Percentiles rank a stretch among this genome's conserved stretches.
phyloP scores from a whole-genome alignment of 2,329 filamentous ascomycete species.

The Botrytis medusae region DNA sequence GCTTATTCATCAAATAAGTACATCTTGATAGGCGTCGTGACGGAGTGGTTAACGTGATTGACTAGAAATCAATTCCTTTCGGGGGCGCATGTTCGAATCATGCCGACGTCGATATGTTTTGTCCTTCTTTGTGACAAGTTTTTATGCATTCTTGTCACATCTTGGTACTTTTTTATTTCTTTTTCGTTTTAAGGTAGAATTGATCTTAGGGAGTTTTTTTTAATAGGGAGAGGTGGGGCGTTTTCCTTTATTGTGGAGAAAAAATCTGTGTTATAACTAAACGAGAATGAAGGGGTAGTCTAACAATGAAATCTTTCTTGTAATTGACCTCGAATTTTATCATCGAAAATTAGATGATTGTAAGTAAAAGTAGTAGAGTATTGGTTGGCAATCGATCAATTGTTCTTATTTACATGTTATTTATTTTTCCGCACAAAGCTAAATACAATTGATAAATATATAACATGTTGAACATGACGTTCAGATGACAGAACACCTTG shows the following conservation, averaged over 20 bases:
- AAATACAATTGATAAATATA: background rate
- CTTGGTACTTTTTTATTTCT: no score
- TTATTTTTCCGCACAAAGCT: rapidly evolving
- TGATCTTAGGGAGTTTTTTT: background rate
- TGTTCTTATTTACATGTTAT: background rate
- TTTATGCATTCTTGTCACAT: no score
- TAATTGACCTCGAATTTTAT: background rate
- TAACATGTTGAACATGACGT: background rate
- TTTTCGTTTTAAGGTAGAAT: background rate
- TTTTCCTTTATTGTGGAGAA: background rate
- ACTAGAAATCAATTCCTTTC: constrained; percentile 20
- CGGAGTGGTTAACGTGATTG: constrained; percentile 19
- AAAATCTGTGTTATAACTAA: background rate
- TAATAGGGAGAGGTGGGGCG: background rate
- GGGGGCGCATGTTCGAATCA: constrained; percentile 19
- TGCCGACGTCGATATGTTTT: background rate
- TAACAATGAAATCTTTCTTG: background rate
- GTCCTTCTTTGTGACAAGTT: rapidly evolving
- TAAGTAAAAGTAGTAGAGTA: background rate
- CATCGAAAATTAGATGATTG: rapidly evolving
- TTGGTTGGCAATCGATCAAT: background rate
- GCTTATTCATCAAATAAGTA: background rate
- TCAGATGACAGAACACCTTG: background rate
- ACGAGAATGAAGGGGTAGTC: background rate
- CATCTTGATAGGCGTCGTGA: background rate